phyloP scores from a whole-genome alignment of 164 flowering plant genomes.

The Dillenia suffruticosa region DNA sequence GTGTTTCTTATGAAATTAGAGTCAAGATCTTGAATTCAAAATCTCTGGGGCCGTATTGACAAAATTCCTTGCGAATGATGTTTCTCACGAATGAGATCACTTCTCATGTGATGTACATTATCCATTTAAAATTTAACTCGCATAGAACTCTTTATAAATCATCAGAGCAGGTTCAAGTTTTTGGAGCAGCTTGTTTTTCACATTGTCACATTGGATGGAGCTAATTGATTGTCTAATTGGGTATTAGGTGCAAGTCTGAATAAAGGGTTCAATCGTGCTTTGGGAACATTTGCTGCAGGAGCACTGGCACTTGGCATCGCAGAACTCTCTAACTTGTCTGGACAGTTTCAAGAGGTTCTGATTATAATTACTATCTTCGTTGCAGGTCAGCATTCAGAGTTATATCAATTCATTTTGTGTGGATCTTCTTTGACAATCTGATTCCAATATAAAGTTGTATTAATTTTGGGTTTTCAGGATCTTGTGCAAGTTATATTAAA shows the following conservation, averaged over 20 bases:
- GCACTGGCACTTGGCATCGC: constrained; percentile 69
- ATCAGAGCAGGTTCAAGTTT: no score
- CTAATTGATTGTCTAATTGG: not conserved
- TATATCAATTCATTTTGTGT: not conserved
- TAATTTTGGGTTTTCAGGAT: constrained; percentile 35
- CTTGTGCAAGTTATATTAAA: constrained; percentile 48
- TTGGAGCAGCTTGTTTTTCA: no score
- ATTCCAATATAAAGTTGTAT: no score
- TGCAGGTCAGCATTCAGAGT: constrained; percentile 36
- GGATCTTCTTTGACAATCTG: no score
- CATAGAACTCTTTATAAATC: no score
- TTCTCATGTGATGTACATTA: no score
- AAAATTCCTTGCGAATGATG: no score
- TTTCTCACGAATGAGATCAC: no score
- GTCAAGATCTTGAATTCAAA: no score
- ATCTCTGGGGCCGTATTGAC: no score
- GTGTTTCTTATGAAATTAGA: no score
- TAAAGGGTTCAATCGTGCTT: constrained; percentile 79
- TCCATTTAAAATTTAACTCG: no score
- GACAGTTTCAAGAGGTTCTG: constrained; percentile 44
- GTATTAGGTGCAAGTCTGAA: constrained; percentile 71
- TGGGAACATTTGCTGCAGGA: constrained; percentile 88
- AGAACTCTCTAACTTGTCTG: constrained; percentile 38
- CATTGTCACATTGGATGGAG: not conserved
- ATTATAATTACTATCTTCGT: constrained; percentile 58